phyloP scores from a whole-genome alignment of 352 stramenopile species.

The Globisporangium nunn region DNA sequence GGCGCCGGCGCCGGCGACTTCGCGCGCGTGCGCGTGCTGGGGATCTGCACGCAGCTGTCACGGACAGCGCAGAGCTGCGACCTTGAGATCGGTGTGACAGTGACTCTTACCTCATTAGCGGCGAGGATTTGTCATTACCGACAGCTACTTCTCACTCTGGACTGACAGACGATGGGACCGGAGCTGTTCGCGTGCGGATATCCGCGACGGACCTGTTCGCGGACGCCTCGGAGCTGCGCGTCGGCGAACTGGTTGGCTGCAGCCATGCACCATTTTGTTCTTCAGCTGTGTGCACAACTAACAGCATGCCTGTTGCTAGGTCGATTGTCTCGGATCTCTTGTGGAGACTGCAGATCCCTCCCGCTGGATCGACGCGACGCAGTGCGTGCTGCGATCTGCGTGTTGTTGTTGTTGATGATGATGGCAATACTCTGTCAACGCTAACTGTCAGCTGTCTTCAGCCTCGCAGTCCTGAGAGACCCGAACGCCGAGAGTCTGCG shows the following conservation, averaged over 20 bases:
- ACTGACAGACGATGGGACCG: constrained; percentile 34
- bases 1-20: constrained; percentile 5
- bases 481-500: constrained; percentile 52
- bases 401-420: background rate
- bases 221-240: constrained; percentile 11
- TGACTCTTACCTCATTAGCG: too few relatives aligned
- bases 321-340: constrained; percentile 32
- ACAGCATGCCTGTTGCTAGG: constrained; percentile 8
- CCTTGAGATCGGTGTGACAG: constrained; percentile 23
- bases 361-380: constrained; percentile 29
- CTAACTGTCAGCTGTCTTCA: constrained; percentile 3
- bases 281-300: background rate
- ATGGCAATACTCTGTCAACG: too few relatives aligned
- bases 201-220: constrained; percentile 2
- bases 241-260: constrained; percentile 23
- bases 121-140: background rate
- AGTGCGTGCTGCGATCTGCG: constrained; percentile 14
- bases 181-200: constrained; percentile 21
- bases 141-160: background rate
- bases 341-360: constrained; percentile 16
- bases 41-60: constrained; percentile 15
- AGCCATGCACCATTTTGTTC: background rate
- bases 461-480: constrained; percentile 35
- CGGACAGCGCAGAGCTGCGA: constrained; percentile 13
- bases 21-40: constrained; percentile 22